Evolutionary conservation across 495 filamentous ascomycete genomes (phyloP), one percentile per base, ranked within the genome.

Genomic region (Neurospora sp.): DNA sequence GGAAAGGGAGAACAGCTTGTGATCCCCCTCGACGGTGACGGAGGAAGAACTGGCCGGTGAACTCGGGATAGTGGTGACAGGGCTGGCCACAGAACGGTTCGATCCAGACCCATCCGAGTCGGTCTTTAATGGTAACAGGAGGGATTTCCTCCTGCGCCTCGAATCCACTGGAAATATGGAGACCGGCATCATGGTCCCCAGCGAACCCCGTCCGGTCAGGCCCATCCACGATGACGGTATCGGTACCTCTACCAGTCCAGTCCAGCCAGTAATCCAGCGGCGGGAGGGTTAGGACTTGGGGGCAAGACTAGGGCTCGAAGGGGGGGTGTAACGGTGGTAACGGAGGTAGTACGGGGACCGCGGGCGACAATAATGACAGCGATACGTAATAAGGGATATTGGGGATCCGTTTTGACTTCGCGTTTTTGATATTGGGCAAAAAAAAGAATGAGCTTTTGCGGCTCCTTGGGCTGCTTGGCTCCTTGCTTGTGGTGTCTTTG

Each of bases 1-100:
- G 54, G 71, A 71, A 70, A 82, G 69, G 21, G 79, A 82, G 48
- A 81, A 81, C 31, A 62, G 36, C 28, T 73, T 62, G 31, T 76
- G 74, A n/a, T 73, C 71, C 40, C 75, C 75, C 7, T 80, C 75
- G 39, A 66, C 54, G 54, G 24, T 66, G 54, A 66, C 28, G 28
- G 54, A 66, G 54, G 28, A 34, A 34, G 74, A 74, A 72, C 76
- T 80, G 9, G 74, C 66, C 8, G 81, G 77, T 4, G 79, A 79
- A 66, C 74, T 77, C 36, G 78, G 62, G 9, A 66, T 21, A 15
- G 78, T 74, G 13, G 73, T 70, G 38, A 73, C 40, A 24, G 74
- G 71, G 38, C 75, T 77, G 17, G 66, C 39, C 13, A 19, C 19
- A 9, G 74, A 62, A 28, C 77, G 48, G 28, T 71, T 74, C 75